Evolutionary conservation across 352 stramenopile species (phyloP).

Genomic region (Pythium dissimile): DNA sequence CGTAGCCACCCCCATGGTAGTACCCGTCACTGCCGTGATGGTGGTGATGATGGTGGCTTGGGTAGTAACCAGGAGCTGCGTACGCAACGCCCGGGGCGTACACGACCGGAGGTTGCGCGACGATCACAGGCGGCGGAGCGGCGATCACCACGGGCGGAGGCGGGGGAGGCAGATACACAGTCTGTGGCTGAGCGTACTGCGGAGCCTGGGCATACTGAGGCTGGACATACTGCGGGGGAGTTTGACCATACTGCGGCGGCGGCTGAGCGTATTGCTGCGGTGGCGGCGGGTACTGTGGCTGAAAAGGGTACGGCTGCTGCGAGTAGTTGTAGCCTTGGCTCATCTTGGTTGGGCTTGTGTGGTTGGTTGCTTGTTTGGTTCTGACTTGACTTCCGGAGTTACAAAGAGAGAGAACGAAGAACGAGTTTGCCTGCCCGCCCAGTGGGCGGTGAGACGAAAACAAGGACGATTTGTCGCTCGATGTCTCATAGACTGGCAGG

Average conservation of each 20-base stretch:
- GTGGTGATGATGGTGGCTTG: slow-evolving; percentile 30
- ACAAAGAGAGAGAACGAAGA: too few species aligned
- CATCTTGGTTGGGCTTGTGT: too few species aligned
- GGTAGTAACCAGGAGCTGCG: slow-evolving; percentile 20
- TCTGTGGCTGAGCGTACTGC: slow-evolving; percentile 1
- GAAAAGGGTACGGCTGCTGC: slow-evolving; percentile 25
- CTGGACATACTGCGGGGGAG: slow-evolving; percentile 9
- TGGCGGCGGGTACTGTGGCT: background rate
- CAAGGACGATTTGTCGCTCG: too few species aligned
- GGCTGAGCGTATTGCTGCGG: slow-evolving; percentile 9
- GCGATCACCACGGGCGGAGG: slow-evolving; percentile 8
- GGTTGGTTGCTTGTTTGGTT: too few species aligned
- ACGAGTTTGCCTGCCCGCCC: too few species aligned
- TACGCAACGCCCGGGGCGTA: slow-evolving; percentile 19
- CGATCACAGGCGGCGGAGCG: slow-evolving; percentile 15
- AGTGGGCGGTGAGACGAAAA: too few species aligned
- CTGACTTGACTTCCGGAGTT: too few species aligned
- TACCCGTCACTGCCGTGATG: slow-evolving; percentile 17
- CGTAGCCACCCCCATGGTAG: slow-evolving; percentile 14
- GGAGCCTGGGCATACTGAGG: slow-evolving; percentile 9
- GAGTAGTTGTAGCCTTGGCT: too few species aligned
- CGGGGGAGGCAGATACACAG: slow-evolving; percentile 5
- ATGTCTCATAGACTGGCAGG: too few species aligned
- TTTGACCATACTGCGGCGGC: background rate
- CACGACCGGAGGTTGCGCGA: slow-evolving; percentile 20